phyloP scores from a whole-genome alignment of 768 basidiomycete genomes.

The Rhodotorula toruloides region DNA sequence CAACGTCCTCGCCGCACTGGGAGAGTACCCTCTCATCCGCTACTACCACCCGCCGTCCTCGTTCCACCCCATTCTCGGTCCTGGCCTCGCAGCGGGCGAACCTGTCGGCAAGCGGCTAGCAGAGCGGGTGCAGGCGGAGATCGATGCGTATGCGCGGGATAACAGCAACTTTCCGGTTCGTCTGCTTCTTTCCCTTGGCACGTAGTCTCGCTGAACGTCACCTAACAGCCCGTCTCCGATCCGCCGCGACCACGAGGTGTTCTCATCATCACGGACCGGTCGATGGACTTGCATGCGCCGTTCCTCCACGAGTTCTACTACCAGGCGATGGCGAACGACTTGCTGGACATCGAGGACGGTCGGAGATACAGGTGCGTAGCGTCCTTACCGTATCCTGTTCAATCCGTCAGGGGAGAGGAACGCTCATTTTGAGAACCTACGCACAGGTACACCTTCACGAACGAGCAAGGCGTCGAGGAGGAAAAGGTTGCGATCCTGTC shows the following conservation, averaged over 20 bases:
- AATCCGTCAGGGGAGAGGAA: not conserved
- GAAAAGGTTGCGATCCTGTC: slow-evolving; percentile 81
- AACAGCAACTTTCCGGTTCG: slow-evolving; percentile 85
- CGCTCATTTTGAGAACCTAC: not conserved
- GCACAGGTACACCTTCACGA: slow-evolving; percentile 83
- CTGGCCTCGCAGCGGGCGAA: slow-evolving; percentile 60
- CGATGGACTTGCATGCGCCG: slow-evolving; percentile 87
- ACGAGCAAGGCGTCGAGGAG: slow-evolving; percentile 73
- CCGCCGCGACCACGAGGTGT: slow-evolving; percentile 65
- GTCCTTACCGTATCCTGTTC: not conserved
- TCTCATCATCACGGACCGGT: slow-evolving; percentile 87
- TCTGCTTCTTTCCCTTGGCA: not conserved
- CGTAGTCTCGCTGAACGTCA: not conserved
- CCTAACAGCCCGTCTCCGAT: slow-evolving; percentile 43
- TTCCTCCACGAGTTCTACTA: slow-evolving; percentile 97
- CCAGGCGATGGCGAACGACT: slow-evolving; percentile 96
- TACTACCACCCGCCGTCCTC: slow-evolving; percentile 82
- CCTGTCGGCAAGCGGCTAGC: slow-evolving; percentile 77
- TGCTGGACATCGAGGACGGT: slow-evolving; percentile 82
- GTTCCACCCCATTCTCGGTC: slow-evolving; percentile 78
- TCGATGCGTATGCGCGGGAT: slow-evolving; percentile 79
- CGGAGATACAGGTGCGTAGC: slow-evolving; percentile 69
- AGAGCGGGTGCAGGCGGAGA: slow-evolving; percentile 69
- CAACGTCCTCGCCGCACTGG: slow-evolving; percentile 80
- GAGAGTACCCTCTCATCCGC: slow-evolving; percentile 87